Percentiles rank a stretch among this genome's conserved stretches.
Conservation (phyloP, 352 stramenopile genomes). For the Phytophthora megakarya region DNA sequence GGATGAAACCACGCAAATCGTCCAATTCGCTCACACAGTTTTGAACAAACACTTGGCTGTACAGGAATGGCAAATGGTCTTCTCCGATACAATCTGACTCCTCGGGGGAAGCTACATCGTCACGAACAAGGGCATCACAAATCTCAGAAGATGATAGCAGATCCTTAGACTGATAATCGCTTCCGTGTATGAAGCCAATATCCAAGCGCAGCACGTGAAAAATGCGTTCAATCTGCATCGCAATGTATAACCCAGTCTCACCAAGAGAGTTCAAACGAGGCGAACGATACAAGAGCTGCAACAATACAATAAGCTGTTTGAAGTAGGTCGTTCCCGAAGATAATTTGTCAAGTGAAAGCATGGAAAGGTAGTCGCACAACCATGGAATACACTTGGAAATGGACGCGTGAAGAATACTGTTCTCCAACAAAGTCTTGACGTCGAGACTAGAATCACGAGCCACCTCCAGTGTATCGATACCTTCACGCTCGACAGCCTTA, state of each 20-base stretch:
- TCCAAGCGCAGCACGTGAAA: conserved; percentile 52
- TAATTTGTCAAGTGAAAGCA: conserved; percentile 60
- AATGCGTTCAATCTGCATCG: conserved; percentile 66
- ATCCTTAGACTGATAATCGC: conserved; percentile 16
- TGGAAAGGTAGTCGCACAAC: conserved; percentile 67
- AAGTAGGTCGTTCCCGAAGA: conserved; percentile 57
- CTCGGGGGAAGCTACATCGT: conserved; percentile 9
- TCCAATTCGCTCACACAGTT: conserved; percentile 65
- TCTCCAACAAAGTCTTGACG: conserved; percentile 46
- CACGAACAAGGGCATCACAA: conserved; percentile 14
- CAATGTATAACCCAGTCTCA: conserved; percentile 61
- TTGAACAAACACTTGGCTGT: conserved; percentile 69
- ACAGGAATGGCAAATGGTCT: conserved; percentile 65
- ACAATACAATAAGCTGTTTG: conserved; percentile 47
- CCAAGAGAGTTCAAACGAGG: conserved; percentile 43
- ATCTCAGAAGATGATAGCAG: conserved; percentile 28
- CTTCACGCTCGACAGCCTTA: conserved; percentile 53
- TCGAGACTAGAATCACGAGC: conserved; percentile 43
- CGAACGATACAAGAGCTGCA: conserved; percentile 55
- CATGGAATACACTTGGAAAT: conserved; percentile 70
- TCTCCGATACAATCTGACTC: conserved; percentile 17
- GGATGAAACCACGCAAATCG: conserved; percentile 61
- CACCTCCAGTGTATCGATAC: conserved; percentile 52
- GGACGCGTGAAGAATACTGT: conserved; percentile 43
- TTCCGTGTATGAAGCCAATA: conserved; percentile 14